phyloP scores from a whole-genome alignment of 169 alveolate genomes.

The Perkinsus marinus region DNA sequence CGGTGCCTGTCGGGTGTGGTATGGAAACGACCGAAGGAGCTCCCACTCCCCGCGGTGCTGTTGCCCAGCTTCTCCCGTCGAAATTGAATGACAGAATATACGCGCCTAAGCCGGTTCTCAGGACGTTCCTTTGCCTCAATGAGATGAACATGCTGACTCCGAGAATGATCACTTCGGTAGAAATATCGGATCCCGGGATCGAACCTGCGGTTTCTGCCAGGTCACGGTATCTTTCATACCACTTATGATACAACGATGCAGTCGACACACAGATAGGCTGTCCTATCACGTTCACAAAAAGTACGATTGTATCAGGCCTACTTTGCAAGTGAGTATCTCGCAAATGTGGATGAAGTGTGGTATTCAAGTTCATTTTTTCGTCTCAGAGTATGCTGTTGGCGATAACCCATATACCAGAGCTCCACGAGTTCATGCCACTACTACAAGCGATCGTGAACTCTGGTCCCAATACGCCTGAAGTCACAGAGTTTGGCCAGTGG shows the following conservation, averaged over 20 bases:
- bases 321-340: background rate
- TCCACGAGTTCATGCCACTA: background rate
- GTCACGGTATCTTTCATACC: background rate
- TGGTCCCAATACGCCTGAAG: background rate
- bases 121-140: background rate
- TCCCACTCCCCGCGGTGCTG: background rate
- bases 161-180: background rate
- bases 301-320: background rate
- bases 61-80: background rate
- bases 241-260: background rate
- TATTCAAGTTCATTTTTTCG: too few species aligned
- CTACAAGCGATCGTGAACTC: background rate
- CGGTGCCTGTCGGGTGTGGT: too few species aligned
- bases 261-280: background rate
- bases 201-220: background rate
- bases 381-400: background rate
- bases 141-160: background rate
- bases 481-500: background rate
- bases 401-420: background rate
- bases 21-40: background rate
- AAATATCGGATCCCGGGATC: background rate
- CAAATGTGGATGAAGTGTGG: background rate
- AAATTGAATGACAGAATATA: background rate
- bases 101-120: background rate
- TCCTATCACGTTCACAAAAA: background rate